These are phyloP conservation scores for Pharus latifolius DNA, from an alignment of 176 grass and related monocot genomes.

Conservation along the genomic window DNA sequence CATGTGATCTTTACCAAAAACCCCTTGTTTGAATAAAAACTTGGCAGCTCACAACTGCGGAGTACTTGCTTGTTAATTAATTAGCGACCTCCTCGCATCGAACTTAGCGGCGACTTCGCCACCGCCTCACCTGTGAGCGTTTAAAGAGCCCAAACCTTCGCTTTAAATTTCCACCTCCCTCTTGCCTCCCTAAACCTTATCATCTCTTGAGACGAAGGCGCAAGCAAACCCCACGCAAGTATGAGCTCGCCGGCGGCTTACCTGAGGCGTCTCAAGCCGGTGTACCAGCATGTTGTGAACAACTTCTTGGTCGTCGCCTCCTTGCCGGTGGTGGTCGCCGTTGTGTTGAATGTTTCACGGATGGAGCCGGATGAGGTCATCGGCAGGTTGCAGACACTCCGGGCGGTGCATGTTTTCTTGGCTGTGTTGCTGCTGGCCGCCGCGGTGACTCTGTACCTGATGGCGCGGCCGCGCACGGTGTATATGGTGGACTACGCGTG, in stretches of 20 bases:
- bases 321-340: conserved; percentile 28
- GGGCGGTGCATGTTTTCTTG: conserved; percentile 19
- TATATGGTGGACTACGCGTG: conserved; percentile 69
- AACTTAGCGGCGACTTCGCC: no score
- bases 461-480: conserved; percentile 45
- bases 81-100: no score
- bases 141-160: no score
- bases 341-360: background rate
- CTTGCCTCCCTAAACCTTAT: no score
- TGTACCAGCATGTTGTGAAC: conserved; percentile 52
- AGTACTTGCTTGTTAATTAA: no score
- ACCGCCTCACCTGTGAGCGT: no score
- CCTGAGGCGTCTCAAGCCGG: conserved; percentile 30
- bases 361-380: conserved; percentile 34
- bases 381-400: background rate
- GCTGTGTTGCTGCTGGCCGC: conserved; percentile 28
- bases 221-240: background rate
- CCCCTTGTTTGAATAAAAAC: no score
- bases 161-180: no score
- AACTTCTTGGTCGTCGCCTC: conserved; percentile 38
- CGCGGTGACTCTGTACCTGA: conserved; percentile 20
- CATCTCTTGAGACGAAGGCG: no score
- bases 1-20: no score
- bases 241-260: conserved; percentile 17
- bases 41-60: no score